Base-by-base conservation (phyloP, 2,329 filamentous ascomycete species). In the Hymenoscyphus linearis region DNA sequence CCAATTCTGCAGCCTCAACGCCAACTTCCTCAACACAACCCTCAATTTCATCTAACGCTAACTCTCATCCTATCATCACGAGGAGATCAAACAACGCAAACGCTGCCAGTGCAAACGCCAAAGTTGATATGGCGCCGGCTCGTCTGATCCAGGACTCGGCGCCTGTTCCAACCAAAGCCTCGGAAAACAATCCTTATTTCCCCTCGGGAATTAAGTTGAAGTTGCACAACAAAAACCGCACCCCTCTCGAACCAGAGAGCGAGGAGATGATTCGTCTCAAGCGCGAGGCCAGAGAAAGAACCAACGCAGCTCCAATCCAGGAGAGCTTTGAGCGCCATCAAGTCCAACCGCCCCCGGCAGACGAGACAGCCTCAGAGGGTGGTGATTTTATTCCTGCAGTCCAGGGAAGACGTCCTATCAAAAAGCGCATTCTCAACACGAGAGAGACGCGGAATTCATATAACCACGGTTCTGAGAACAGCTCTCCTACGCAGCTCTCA, bases 401-500 rank as follows among this genome's bases (percentile, higher is more conserved):
- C 18, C 58, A 64, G 37, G 55, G 60, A 26, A 61, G 60, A 35
- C 57, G 44, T 18, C 60, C 55, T 14, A 63, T 65, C 44, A 68
- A 66, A 58, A 61, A 69, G 53, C 65, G 69, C 37, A 61, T 72
- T 37, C 65, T 69, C 54, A 67, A 69, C 61, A 68, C 63, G 26
- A 62, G 56, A 58, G 64, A 63, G 53, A 66, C 62, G 16, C 47
- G 62, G 62, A 62, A 60, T 22, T 37, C 50, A 61, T 36, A 54
- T 27, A 69, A 81, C 71, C 82, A 86, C 65, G 72, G 78, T 16
- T 83, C 86, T 59, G 77, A 79, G 55, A 75, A 77, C 62, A 76
- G 76, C 61, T 86, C 84, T 54, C 83, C 84, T 2, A 79, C 79
- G 16, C 73, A 78, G 16, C 76, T 78, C 58, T 79, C 78, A 53